phyloP scores from a whole-genome alignment of 345 rosid genomes.

The Brassica rapa region DNA sequence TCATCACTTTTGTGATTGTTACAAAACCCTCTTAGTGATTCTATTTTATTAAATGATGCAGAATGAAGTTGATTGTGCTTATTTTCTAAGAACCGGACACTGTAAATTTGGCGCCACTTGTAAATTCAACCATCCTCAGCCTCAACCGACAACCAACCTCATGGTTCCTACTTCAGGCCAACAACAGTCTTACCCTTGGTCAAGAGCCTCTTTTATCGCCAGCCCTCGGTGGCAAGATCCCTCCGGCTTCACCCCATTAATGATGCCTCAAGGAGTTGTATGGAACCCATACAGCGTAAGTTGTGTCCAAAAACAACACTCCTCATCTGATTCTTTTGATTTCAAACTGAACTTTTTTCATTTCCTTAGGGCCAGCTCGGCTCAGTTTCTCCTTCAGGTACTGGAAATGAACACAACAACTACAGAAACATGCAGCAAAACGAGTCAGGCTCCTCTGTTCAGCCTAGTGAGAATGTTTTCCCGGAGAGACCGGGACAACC shows the following conservation, averaged over 20 bases:
- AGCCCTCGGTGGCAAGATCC: slow-evolving; percentile 98
- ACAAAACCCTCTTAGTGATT: not conserved
- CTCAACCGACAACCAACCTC: slow-evolving; percentile 80
- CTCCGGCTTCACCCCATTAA: slow-evolving; percentile 71
- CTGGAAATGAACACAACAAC: slow-evolving; percentile 53
- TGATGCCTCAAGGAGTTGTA: slow-evolving; percentile 87
- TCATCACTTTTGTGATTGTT: not conserved
- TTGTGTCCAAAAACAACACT: slow-evolving; percentile 14
- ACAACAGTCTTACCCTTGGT: slow-evolving; percentile 85
- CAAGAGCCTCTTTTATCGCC: slow-evolving; percentile 82
- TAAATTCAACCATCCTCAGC: slow-evolving; percentile 97
- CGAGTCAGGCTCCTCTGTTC: slow-evolving; percentile 60
- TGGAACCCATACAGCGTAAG: slow-evolving; percentile 92
- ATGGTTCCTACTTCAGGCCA: slow-evolving; percentile 73
- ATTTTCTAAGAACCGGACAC: slow-evolving; percentile 92
- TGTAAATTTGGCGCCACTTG: slow-evolving; percentile 96
- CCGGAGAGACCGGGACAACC: slow-evolving; percentile 98
- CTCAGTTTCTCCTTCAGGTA: slow-evolving; percentile 85
- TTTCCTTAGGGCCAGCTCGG: slow-evolving; percentile 72
- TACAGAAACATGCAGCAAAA: slow-evolving; percentile 61
- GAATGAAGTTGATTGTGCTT: slow-evolving; percentile 90
- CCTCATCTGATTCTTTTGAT: not conserved
- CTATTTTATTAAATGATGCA: slow-evolving; percentile 37
- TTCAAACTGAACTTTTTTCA: not conserved
- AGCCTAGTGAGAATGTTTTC: slow-evolving; percentile 74